These are phyloP conservation scores for Cyberlindnera maclurae DNA, from an alignment of 805 yeast species.

Conservation along the genomic window DNA sequence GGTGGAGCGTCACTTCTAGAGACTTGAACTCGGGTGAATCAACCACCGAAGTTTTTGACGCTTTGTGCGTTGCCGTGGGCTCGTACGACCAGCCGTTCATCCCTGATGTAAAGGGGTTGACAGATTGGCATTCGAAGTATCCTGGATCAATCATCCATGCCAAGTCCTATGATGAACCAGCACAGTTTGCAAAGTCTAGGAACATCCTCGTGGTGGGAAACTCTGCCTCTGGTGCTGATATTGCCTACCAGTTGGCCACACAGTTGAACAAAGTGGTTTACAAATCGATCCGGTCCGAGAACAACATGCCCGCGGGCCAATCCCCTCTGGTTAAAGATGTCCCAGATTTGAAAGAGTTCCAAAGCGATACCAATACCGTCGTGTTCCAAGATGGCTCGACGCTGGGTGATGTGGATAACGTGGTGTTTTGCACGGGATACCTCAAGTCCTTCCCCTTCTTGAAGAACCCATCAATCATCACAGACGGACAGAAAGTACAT, in stretches of 20 bases:
- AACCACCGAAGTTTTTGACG: constrained; percentile 40
- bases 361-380: constrained; percentile 32
- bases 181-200: constrained; percentile 31
- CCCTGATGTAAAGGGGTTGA: constrained; percentile 50
- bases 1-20: constrained; percentile 39
- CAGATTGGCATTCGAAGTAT: constrained; percentile 34
- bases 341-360: constrained; percentile 35
- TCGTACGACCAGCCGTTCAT: constrained; percentile 54
- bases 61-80: constrained; percentile 58
- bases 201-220: constrained; percentile 65
- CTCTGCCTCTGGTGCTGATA: constrained; percentile 71
- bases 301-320: constrained; percentile 36
- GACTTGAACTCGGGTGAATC: constrained; percentile 20
- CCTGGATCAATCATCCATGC: constrained; percentile 53
- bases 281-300: constrained; percentile 43
- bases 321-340: constrained; percentile 35
- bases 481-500: constrained; percentile 41
- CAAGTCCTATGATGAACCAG: constrained; percentile 43
- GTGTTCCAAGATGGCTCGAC: constrained; percentile 42
- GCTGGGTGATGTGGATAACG: constrained; percentile 41
- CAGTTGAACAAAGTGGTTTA: constrained; percentile 34
- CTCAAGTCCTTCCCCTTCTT: constrained; percentile 59
- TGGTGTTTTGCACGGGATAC: constrained; percentile 75
- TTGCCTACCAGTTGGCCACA: constrained; percentile 53
- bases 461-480: constrained; percentile 29